Percentiles rank a stretch among this genome's conserved stretches.
phyloP scores from a whole-genome alignment of 352 stramenopile species.

The Phytopythium helicoides region DNA sequence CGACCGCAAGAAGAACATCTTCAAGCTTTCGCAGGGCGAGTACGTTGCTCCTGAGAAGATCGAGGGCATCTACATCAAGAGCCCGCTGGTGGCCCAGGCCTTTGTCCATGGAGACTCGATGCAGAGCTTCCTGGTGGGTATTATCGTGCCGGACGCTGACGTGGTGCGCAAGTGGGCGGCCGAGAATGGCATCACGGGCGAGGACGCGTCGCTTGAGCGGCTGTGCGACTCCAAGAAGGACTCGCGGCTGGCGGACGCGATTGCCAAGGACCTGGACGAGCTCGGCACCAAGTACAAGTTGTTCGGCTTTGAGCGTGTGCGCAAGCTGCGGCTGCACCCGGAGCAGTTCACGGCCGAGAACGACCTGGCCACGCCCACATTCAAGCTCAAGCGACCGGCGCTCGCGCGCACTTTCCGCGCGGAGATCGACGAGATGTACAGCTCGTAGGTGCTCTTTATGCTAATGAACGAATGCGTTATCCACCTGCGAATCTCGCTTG shows the following conservation, averaged over 20 bases:
- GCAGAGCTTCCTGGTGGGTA: slow-evolving; percentile 92
- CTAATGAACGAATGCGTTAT: too few species aligned
- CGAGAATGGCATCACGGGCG: slow-evolving; percentile 15
- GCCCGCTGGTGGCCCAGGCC: slow-evolving; percentile 83
- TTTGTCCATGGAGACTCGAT: slow-evolving; percentile 98
- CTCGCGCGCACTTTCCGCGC: slow-evolving; percentile 83
- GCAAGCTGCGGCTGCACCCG: slow-evolving; percentile 83
- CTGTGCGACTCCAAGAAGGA: slow-evolving; percentile 10
- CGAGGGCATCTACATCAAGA: slow-evolving; percentile 92
- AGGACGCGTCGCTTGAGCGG: slow-evolving; percentile 20
- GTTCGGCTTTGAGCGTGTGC: slow-evolving; percentile 92
- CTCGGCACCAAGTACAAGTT: slow-evolving; percentile 66
- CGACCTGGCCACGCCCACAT: slow-evolving; percentile 93
- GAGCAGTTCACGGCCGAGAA: slow-evolving; percentile 91
- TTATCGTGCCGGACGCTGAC: slow-evolving; percentile 89
- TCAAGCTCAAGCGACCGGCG: slow-evolving; percentile 94
- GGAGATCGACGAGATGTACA: slow-evolving; percentile 87
- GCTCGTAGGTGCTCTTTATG: background rate
- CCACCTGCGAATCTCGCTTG: too few species aligned
- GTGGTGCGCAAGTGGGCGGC: slow-evolving; percentile 75
- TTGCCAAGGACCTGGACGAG: slow-evolving; percentile 76
- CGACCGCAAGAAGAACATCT: slow-evolving; percentile 94
- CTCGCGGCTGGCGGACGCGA: slow-evolving; percentile 40
- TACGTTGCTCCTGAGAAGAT: slow-evolving; percentile 97
- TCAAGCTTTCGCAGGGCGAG: slow-evolving; percentile 94